Evolutionary conservation across 805 yeast genomes (phyloP).

Genomic region (Barnettozyma sp.): DNA sequence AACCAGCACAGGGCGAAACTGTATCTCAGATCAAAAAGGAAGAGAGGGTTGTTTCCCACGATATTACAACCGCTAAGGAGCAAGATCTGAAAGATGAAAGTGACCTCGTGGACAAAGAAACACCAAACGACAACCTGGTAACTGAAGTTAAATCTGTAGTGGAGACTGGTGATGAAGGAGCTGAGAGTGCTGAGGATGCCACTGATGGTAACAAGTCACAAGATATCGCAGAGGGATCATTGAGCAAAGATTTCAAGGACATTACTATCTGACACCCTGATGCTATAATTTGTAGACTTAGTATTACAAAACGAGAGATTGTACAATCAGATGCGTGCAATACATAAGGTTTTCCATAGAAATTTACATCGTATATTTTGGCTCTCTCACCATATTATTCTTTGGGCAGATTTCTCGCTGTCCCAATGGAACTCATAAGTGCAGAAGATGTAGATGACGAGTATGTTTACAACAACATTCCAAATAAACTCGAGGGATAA

Average conservation of each 20-base stretch:
- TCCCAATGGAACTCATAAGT: constrained; percentile 62
- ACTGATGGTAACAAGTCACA: constrained; percentile 10
- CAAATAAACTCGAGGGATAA: constrained; percentile 52
- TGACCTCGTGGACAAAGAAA: background rate
- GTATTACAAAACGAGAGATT: too few species aligned
- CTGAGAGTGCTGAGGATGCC: constrained; percentile 1
- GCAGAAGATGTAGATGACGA: constrained; percentile 50
- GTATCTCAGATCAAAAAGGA: constrained; percentile 14
- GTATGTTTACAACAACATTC: constrained; percentile 49
- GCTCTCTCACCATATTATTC: constrained; percentile 81
- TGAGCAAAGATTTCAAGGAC: constrained; percentile 20
- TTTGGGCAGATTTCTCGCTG: constrained; percentile 51
- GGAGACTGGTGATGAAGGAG: background rate
- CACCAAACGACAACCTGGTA: constrained; percentile 3
- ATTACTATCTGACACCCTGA: constrained; percentile 17
- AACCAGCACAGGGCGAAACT: too few species aligned
- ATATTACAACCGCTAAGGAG: constrained; percentile 11
- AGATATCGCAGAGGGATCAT: constrained; percentile 9
- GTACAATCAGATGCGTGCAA: too few species aligned
- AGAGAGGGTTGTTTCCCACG: constrained; percentile 20
- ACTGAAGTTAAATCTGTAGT: background rate
- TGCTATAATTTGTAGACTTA: too few species aligned
- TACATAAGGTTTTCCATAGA: too few species aligned
- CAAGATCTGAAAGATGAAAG: constrained; percentile 7
- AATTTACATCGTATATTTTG: background rate